These are phyloP conservation scores for Clavaria fumosa DNA, from an alignment of 768 basidiomycete genomes.

Conservation along the genomic window DNA sequence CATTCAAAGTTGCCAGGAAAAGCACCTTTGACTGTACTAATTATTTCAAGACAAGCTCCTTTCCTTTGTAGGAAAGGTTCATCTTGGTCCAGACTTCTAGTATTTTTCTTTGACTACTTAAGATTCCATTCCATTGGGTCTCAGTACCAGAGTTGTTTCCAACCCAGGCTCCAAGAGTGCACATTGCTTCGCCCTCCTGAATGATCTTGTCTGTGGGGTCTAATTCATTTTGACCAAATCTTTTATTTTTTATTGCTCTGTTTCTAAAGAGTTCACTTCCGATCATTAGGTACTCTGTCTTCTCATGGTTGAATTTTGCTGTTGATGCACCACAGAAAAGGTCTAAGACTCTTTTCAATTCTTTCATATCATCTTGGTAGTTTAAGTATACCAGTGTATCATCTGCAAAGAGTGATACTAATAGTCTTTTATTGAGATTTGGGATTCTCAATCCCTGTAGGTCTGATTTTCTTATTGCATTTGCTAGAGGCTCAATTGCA, in stretches of 20 bases:
- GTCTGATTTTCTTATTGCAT: slow-evolving; percentile 16
- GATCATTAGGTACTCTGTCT: slow-evolving; percentile 19
- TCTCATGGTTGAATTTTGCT: slow-evolving; percentile 17
- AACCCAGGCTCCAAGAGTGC: slow-evolving; percentile 9
- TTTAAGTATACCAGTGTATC: slow-evolving; percentile 17
- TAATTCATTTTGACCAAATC: not conserved
- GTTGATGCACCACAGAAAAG: slow-evolving; percentile 18
- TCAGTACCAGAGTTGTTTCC: slow-evolving; percentile 8
- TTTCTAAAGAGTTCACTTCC: slow-evolving; percentile 11
- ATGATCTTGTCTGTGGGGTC: slow-evolving; percentile 4
- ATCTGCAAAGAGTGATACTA: slow-evolving; percentile 25
- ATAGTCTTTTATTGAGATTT: slow-evolving; percentile 11
- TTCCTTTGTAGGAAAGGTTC: slow-evolving; percentile 8
- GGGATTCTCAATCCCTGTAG: slow-evolving; percentile 16
- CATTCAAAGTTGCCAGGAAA: slow-evolving; percentile 10
- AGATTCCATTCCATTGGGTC: slow-evolving; percentile 5
- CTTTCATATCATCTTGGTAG: not conserved
- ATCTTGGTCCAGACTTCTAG: slow-evolving; percentile 3
- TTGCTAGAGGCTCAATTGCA: slow-evolving; percentile 25
- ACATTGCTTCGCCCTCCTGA: slow-evolving; percentile 7
- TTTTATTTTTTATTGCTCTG: not conserved
- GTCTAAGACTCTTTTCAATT: slow-evolving; percentile 7
- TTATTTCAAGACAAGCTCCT: slow-evolving; percentile 6
- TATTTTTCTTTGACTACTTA: slow-evolving; percentile 1
- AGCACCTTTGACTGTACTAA: slow-evolving; percentile 7